A percentile compares a stretch with the other conserved stretches of the same genome.
Evolutionary conservation across 345 rosid genomes (phyloP).

Genomic region (Erysimum cheiranthoides): DNA sequence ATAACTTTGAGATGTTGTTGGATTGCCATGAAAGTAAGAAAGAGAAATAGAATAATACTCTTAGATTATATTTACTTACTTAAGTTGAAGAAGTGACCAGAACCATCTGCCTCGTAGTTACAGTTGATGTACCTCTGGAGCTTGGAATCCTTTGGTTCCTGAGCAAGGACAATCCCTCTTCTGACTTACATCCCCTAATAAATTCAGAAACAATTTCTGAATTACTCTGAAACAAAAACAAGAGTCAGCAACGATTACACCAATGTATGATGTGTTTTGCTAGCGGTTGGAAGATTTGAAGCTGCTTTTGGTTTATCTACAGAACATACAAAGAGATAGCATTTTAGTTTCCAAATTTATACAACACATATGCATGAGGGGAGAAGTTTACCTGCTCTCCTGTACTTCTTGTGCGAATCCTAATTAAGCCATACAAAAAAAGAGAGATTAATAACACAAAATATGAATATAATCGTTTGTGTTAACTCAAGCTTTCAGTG

Average conservation of each 20-base stretch:
- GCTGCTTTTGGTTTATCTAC: conserved; percentile 68
- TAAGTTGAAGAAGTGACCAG: too few relatives aligned
- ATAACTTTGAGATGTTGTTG: too few relatives aligned
- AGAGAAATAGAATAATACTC: too few relatives aligned
- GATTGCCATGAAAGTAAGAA: too few relatives aligned
- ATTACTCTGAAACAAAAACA: conserved; percentile 22
- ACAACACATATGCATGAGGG: conserved; percentile 17
- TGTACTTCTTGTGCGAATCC: conserved; percentile 84
- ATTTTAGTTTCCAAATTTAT: conserved; percentile 36
- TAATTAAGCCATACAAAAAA: conserved; percentile 39
- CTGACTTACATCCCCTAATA: conserved; percentile 56
- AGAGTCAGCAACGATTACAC: conserved; percentile 23
- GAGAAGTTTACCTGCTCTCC: conserved; percentile 57
- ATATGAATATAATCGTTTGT: too few relatives aligned
- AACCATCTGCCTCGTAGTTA: too few relatives aligned
- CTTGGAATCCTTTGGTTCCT: conserved; percentile 98
- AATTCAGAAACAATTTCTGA: conserved; percentile 19
- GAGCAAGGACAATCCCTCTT: conserved; percentile 92
- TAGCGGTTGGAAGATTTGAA: conserved; percentile 47
- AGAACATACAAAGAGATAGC: conserved; percentile 27
- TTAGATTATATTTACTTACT: too few relatives aligned
- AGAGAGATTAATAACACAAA: conserved; percentile 9
- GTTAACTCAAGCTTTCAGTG: too few relatives aligned
- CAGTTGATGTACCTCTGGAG: conserved; percentile 83
- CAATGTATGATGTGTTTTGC: conserved; percentile 49